These are phyloP conservation scores for Eucalyptus regnans DNA, from an alignment of 345 rosid genomes.

Conservation along the genomic window DNA sequence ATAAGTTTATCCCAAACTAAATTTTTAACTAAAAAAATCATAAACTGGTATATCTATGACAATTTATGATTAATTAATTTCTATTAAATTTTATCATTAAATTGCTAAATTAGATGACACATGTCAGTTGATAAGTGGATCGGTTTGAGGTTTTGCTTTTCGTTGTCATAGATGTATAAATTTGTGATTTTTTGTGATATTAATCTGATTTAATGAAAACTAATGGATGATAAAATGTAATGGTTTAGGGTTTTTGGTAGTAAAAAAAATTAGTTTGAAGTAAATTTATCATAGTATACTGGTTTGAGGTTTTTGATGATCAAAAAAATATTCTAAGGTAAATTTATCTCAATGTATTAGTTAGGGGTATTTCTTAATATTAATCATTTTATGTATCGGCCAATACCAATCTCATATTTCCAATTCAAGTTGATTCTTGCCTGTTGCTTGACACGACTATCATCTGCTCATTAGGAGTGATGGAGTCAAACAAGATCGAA, in stretches of 20 bases:
- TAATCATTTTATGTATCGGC: neutral
- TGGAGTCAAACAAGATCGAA: neutral
- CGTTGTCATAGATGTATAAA: no score
- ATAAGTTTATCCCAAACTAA: accelerated
- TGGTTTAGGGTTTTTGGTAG: no score
- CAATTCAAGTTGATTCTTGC: neutral
- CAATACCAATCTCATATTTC: neutral
- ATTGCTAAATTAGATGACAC: no score
- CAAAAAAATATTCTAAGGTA: no score
- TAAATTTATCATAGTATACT: accelerated
- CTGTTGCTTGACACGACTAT: neutral
- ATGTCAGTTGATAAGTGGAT: accelerated
- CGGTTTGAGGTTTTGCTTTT: neutral
- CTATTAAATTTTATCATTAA: no score
- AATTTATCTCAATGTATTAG: accelerated
- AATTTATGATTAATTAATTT: no score
- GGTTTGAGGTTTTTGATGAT: no score
- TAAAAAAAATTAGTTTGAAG: no score
- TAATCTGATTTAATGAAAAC: no score
- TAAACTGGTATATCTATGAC: accelerated
- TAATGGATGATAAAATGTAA: no score
- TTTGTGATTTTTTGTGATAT: no score
- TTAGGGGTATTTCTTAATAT: neutral
- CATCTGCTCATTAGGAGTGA: neutral
- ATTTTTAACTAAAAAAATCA: no score